A percentile compares a stretch with the other conserved stretches of the same genome.
These are phyloP conservation scores for Thinopyrum elongatum DNA, from an alignment of 176 grass and related monocot genomes.

Conservation along the genomic window DNA sequence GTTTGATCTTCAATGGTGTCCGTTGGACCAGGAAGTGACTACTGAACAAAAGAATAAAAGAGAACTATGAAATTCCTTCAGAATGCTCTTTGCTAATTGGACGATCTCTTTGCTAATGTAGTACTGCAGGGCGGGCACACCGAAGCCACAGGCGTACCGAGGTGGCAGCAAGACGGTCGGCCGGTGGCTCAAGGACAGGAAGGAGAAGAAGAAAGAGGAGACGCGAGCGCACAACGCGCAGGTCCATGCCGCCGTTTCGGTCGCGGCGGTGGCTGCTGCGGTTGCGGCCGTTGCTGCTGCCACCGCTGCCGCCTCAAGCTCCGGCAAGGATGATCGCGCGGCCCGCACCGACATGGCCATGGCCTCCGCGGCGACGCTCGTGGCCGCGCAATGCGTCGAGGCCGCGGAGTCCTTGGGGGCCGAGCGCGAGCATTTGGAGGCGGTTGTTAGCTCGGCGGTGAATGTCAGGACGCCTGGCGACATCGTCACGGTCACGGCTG, in stretches of 20 bases:
- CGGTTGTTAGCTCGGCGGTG: constrained; percentile 76
- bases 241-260: constrained; percentile 80
- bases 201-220: constrained; percentile 96
- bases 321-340: constrained; percentile 70
- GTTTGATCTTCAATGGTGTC: background rate
- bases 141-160: constrained; percentile 59
- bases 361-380: constrained; percentile 73
- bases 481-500: constrained; percentile 81
- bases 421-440: constrained; percentile 84
- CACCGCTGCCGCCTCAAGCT: constrained; percentile 47
- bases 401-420: constrained; percentile 80
- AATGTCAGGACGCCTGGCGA: constrained; percentile 85
- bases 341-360: constrained; percentile 81
- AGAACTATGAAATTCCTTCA: background rate
- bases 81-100: background rate
- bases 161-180: constrained; percentile 82
- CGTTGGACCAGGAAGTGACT: background rate
- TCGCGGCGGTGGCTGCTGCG: constrained; percentile 74
- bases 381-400: constrained; percentile 87
- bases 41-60: background rate
- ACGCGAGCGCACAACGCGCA: constrained; percentile 89
- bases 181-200: constrained; percentile 89
- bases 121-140: constrained; percentile 74
- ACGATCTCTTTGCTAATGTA: constrained; percentile 9
- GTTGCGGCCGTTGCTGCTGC: constrained; percentile 79